Base-by-base conservation (phyloP, 75 land plant genomes). In the Gnetum montanum region DNA sequence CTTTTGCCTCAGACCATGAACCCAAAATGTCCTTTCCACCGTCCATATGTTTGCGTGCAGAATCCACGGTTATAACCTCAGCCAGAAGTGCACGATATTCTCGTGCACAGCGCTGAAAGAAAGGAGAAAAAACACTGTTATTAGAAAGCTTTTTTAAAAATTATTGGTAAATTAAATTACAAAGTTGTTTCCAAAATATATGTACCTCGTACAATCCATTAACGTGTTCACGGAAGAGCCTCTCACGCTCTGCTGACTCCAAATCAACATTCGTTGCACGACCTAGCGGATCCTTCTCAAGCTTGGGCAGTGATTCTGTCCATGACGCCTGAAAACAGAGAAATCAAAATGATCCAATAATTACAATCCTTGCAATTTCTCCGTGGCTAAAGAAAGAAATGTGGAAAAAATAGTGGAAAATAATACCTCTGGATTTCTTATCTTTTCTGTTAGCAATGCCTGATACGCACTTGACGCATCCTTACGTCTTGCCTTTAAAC, bases 281-380 rank as follows among this genome's bases (percentile, higher is more conserved):
- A 1, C 87, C 84, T 45, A 79, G 82, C 13, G 95, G 78, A 68
- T 93, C 98, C 63, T 85, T 89, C 61, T 93, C 96, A 76, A 93
- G 48, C 50, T 82, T 89, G 28, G 77, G 69, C 43, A 70, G 82
- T 4, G 83, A 73, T 49, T 93, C 87, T 0, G 90, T 85, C 96
- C 96, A 93, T 29, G 98, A 85, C 50, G 90, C 90, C 98, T 93
- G 65, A 23, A 34, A 71, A 52, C 13, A n/a, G n/a, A n/a, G n/a
- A n/a, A n/a, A n/a, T n/a, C n/a, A n/a, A n/a, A n/a, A n/a, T n/a
- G 1, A 28, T 4, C 28, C 47, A 50, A 47, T 54, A n/a, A 31
- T 3, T 31, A 23, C 4, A 54, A 19, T 4, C 4, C 35, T 18
- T 6, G 7, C 35, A 4, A 23, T 3, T 5, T 34, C 6, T 31